These are phyloP conservation scores for Fusarium sp. DNA, from an alignment of 2,329 filamentous ascomycete genomes.

Conservation along the genomic window DNA sequence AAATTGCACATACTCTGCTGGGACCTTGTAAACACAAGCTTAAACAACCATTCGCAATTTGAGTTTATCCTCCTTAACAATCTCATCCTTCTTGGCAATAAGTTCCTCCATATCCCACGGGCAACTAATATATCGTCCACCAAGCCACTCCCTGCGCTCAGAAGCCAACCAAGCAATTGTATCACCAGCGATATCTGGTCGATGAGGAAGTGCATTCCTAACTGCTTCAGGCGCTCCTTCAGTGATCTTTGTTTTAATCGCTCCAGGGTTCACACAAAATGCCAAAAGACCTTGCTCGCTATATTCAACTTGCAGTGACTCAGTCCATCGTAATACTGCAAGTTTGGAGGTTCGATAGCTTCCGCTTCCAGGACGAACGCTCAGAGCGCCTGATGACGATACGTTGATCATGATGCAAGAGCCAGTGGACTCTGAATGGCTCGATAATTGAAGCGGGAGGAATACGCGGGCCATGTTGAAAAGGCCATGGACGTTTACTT, in stretches of 20 bases:
- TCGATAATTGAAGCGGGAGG: not conserved
- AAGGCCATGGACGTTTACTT: not conserved
- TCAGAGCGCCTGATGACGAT: not conserved
- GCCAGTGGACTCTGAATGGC: fast-evolving
- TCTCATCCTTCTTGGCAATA: not conserved
- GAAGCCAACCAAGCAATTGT: not conserved
- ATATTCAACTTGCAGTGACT: not conserved
- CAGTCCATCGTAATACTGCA: not conserved
- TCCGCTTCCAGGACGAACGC: not conserved
- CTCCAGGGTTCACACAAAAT: fast-evolving
- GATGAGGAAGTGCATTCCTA: not conserved
- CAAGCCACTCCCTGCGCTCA: not conserved
- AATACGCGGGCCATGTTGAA: not conserved
- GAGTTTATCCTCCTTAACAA: not conserved
- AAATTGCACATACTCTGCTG: too few species aligned
- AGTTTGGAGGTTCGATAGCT: not conserved
- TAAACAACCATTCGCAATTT: not conserved
- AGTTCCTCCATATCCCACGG: not conserved
- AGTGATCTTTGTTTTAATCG: not conserved
- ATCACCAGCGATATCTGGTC: not conserved
- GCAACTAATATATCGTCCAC: not conserved
- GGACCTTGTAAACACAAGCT: not conserved
- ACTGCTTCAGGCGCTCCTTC: not conserved
- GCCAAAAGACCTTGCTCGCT: not conserved
- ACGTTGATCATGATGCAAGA: not conserved